These are phyloP conservation scores for Phoma sp. DNA, from an alignment of 2,329 filamentous ascomycete species.

Conservation along the genomic window DNA sequence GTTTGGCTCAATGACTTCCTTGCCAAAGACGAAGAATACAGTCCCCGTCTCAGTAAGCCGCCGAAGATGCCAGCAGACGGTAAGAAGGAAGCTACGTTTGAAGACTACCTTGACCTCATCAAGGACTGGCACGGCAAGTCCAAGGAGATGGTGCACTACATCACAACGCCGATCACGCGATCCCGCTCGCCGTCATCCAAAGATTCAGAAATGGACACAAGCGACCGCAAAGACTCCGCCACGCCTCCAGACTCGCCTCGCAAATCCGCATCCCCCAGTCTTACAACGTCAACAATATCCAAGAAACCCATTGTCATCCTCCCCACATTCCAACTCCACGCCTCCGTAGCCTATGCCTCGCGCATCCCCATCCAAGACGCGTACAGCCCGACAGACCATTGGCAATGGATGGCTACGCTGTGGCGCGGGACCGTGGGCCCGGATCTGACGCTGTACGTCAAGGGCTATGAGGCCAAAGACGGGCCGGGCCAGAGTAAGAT, in stretches of 20 bases:
- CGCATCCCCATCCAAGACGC: constrained; percentile 76
- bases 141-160: constrained; percentile 69
- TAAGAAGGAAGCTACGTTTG: constrained; percentile 46
- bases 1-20: constrained; percentile 65
- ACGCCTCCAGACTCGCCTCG: constrained; percentile 17
- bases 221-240: constrained; percentile 27
- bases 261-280: constrained; percentile 1
- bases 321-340: constrained; percentile 78
- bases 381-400: constrained; percentile 87
- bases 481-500: constrained; percentile 44
- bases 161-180: constrained; percentile 47
- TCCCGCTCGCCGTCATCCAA: constrained; percentile 18
- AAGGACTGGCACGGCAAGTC: constrained; percentile 78
- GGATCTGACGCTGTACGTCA: constrained; percentile 77
- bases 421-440: constrained; percentile 87
- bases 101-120: constrained; percentile 71
- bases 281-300: constrained; percentile 14
- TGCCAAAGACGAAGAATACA: constrained; percentile 59
- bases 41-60: constrained; percentile 58
- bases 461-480: constrained; percentile 38
- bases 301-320: constrained; percentile 75
- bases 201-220: constrained; percentile 8
- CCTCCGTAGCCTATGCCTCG: constrained; percentile 77
- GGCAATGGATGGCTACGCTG: constrained; percentile 95
- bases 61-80: constrained; percentile 51